Evolutionary conservation across 2,329 filamentous ascomycete genomes (phyloP).

Genomic region (Rhynchosporium graminicola): DNA sequence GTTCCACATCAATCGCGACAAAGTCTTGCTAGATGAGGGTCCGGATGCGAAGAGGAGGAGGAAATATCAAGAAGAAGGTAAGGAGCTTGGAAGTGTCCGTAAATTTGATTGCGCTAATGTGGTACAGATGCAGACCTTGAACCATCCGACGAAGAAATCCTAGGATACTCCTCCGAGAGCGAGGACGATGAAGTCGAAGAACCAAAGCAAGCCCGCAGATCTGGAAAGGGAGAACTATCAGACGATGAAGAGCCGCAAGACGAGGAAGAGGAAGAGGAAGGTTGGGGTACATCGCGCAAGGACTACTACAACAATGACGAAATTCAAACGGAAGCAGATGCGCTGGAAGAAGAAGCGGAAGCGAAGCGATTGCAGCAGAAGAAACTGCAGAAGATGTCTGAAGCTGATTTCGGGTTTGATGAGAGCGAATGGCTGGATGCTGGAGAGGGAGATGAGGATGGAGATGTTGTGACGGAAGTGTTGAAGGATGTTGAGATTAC

Average conservation of each 20-base stretch:
- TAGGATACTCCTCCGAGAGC: constrained; percentile 51
- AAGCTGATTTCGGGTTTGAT: constrained; percentile 92
- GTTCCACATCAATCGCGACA: constrained; percentile 84
- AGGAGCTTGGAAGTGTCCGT: constrained; percentile 25
- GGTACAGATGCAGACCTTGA: constrained; percentile 53
- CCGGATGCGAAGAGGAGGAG: constrained; percentile 76
- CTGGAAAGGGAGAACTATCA: constrained; percentile 50
- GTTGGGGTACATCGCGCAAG: constrained; percentile 84
- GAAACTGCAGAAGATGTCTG: constrained; percentile 83
- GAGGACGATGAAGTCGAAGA: constrained; percentile 44
- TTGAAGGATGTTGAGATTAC: constrained; percentile 81
- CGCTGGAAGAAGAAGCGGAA: constrained; percentile 88
- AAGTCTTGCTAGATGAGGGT: constrained; percentile 80
- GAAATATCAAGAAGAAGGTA: constrained; percentile 67
- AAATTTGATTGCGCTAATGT: constrained; percentile 2
- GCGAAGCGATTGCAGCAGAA: constrained; percentile 87
- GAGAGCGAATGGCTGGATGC: constrained; percentile 78
- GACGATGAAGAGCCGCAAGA: constrained; percentile 59
- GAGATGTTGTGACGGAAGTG: constrained; percentile 77
- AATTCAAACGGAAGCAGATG: constrained; percentile 65
- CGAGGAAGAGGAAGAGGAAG: constrained; percentile 60
- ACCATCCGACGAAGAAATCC: constrained; percentile 62
- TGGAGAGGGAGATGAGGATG: constrained; percentile 50
- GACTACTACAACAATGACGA: constrained; percentile 92
- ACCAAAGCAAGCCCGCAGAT: constrained; percentile 52